Conservation (phyloP, 2,329 filamentous ascomycete species). For the Dissoconium aciculare region DNA sequence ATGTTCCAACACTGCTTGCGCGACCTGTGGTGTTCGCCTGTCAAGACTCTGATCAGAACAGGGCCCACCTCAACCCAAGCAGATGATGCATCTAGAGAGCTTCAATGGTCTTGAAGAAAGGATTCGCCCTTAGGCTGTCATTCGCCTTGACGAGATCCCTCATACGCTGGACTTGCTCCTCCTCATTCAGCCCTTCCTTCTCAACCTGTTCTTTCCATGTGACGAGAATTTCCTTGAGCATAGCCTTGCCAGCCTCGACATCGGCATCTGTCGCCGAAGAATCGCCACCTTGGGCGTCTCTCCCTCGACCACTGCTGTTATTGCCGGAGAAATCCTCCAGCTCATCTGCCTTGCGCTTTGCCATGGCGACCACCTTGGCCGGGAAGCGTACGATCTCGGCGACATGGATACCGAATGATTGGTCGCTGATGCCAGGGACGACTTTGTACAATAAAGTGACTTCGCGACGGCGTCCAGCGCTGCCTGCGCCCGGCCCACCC, state of each 20-base stretch:
- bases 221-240: constrained; percentile 70
- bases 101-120: constrained; percentile 50
- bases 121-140: constrained; percentile 45
- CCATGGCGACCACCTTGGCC: constrained; percentile 95
- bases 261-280: constrained; percentile 69
- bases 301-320: constrained; percentile 50
- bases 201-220: constrained; percentile 63
- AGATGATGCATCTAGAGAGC: no score
- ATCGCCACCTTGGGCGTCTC: constrained; percentile 26
- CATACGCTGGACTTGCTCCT: constrained; percentile 65
- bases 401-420: constrained; percentile 96
- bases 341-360: constrained; percentile 96
- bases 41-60: no score
- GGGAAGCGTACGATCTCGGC: constrained; percentile 94
- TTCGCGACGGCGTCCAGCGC: constrained; percentile 48
- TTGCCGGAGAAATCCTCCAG: constrained; percentile 79
- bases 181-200: constrained; percentile 44
- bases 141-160: constrained; percentile 64
- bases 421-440: constrained; percentile 86
- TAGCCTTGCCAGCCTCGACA: constrained; percentile 70
- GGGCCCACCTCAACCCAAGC: no score
- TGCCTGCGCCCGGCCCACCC: constrained; percentile 16
- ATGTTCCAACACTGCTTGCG: no score
- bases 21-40: no score
- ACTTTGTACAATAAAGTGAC: constrained; percentile 96